Evolutionary conservation across 768 basidiomycete species (phyloP), one percentile per base, ranked within the genome.

Genomic region (Leccinum sublutescens): DNA sequence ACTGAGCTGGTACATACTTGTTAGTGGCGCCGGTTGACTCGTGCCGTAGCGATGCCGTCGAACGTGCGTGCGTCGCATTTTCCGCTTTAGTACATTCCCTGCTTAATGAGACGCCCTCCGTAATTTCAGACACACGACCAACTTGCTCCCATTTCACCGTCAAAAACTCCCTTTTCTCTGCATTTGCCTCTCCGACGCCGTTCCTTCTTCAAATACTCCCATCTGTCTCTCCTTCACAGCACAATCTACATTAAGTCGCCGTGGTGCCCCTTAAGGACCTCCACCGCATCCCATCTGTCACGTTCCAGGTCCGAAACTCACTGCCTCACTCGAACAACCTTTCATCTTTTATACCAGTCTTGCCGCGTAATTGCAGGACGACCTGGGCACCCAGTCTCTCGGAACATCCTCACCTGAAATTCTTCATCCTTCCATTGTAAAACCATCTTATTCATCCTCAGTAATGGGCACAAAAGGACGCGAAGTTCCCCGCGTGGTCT

Each of bases 401-500:
- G 21, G 49, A 38, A 10, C 55, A 31, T 21, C 36, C 38, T 10
- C 58, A 5, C 38, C 50, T 29, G 33, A 33, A 12, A 33, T 51
- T 58, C 51, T 38, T 40, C 50, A 51, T 34, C 27, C 65, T 49
- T 10, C 43, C 54, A 15, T 45, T 54, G 49, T 40, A 58, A 56
- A 53, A 52, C 31, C 56, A 52, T 47, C 17, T 19, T 38, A 48
- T 47, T 52, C 60, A 17, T 47, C 47, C 51, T 52, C 5, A 62
- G 63, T 61, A 64, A 81, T 80, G 79, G 75, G 76, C 66, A 83
- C 85, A 64, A 91, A 92, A 80, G 91, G 89, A 68, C 85, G 91
- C 64, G 75, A 87, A 56, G 83, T 83, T 52, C 92, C 92, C 56
- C 88, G 92, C 71, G 82, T 94, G 74, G 92, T 94, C 65, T 94